These are phyloP conservation scores for Houttuynia cordata DNA, from an alignment of 164 flowering plant genomes.

Conservation along the genomic window DNA sequence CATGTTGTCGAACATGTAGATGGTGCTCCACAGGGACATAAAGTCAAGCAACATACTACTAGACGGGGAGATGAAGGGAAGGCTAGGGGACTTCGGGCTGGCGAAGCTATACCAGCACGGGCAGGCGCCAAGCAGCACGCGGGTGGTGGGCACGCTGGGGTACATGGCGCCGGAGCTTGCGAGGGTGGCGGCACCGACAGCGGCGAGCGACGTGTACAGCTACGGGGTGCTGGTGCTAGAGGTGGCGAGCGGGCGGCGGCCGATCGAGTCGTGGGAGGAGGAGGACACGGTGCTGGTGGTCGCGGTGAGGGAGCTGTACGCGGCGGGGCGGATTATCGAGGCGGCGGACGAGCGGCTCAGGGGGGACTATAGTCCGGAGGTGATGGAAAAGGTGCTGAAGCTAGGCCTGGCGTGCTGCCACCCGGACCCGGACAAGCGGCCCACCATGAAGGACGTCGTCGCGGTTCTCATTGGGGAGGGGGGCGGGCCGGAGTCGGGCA, in stretches of 20 bases:
- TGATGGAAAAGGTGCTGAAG: slow-evolving; percentile 45
- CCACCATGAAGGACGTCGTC: neutral
- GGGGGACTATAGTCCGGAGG: slow-evolving; percentile 38
- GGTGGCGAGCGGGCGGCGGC: slow-evolving; percentile 65
- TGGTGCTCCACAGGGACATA: slow-evolving; percentile 73
- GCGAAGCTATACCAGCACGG: slow-evolving; percentile 67
- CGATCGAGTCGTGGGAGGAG: slow-evolving; percentile 37
- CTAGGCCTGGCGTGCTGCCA: slow-evolving; percentile 34
- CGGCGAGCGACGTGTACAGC: slow-evolving; percentile 66
- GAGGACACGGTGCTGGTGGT: slow-evolving; percentile 56
- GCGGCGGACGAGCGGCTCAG: slow-evolving; percentile 49
- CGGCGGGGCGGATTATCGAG: slow-evolving; percentile 29
- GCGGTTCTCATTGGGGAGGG: neutral
- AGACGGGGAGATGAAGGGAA: slow-evolving; percentile 49
- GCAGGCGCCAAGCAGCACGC: slow-evolving; percentile 34
- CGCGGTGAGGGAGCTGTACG: slow-evolving; percentile 54
- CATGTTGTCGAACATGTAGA: slow-evolving; percentile 4
- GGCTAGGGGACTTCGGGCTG: slow-evolving; percentile 76
- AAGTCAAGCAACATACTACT: slow-evolving; percentile 63
- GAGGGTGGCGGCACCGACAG: slow-evolving; percentile 31
- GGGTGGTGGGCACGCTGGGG: slow-evolving; percentile 81
- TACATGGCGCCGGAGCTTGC: slow-evolving; percentile 83
- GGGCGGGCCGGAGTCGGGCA: neutral
- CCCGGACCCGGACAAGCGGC: neutral
- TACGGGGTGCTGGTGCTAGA: slow-evolving; percentile 77